Conservation (phyloP, 805 yeast species). For the Kluyveromyces aestuarii region DNA sequence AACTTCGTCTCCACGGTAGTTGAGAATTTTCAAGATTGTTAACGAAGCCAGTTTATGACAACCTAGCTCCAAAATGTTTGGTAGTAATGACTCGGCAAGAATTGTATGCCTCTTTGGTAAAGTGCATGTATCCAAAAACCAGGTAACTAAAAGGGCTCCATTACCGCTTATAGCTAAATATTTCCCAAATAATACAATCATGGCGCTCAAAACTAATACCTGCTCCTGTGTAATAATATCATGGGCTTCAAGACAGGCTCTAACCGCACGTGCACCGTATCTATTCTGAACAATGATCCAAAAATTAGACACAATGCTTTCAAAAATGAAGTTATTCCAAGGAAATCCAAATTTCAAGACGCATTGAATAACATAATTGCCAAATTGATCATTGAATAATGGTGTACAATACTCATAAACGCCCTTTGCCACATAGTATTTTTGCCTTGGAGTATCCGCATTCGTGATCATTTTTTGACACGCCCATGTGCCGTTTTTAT, state of each 20-base stretch:
- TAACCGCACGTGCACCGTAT: slow-evolving; percentile 89
- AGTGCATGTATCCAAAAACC: slow-evolving; percentile 85
- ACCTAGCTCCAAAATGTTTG: slow-evolving; percentile 55
- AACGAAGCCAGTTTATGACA: slow-evolving; percentile 79
- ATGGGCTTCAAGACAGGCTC: slow-evolving; percentile 85
- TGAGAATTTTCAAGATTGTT: slow-evolving; percentile 70
- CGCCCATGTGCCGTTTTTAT: slow-evolving; percentile 99
- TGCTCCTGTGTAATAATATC: slow-evolving; percentile 55
- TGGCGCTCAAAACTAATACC: slow-evolving; percentile 60
- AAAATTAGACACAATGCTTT: slow-evolving; percentile 68
- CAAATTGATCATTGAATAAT: slow-evolving; percentile 89
- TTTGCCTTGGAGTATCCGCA: slow-evolving; percentile 54
- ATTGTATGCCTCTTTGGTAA: slow-evolving; percentile 56
- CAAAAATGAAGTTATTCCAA: slow-evolving; percentile 82
- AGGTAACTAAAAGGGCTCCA: slow-evolving; percentile 82
- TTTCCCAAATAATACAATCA: slow-evolving; percentile 69
- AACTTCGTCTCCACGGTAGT: slow-evolving; percentile 53
- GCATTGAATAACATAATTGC: slow-evolving; percentile 92
- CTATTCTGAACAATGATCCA: slow-evolving; percentile 77
- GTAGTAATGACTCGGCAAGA: slow-evolving; percentile 52
- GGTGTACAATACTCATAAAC: slow-evolving; percentile 77
- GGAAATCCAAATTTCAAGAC: slow-evolving; percentile 86
- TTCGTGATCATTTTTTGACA: slow-evolving; percentile 89
- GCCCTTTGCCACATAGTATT: slow-evolving; percentile 54
- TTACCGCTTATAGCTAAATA: slow-evolving; percentile 75